phyloP scores from a whole-genome alignment of 306 rosid genomes.

The Ochetophila trinervis region DNA sequence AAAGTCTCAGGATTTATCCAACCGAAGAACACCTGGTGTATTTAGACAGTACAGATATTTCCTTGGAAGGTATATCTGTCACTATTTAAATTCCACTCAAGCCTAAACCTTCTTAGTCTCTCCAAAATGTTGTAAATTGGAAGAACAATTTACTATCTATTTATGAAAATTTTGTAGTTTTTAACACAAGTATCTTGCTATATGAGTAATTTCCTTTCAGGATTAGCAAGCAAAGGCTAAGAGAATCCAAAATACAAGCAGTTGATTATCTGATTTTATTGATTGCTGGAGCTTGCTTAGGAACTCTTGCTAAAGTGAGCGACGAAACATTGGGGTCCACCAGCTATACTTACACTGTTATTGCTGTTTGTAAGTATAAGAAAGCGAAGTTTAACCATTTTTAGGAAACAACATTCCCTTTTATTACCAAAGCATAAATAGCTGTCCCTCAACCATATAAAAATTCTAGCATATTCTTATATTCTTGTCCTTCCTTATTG shows the following conservation, averaged over 20 bases:
- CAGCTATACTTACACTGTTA: constrained; percentile 72
- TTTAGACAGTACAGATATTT: constrained; percentile 65
- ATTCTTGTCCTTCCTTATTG: too few relatives aligned
- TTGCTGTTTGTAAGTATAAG: constrained; percentile 72
- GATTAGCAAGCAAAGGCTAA: constrained; percentile 67
- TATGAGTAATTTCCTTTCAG: constrained; percentile 39
- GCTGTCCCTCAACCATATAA: too few relatives aligned
- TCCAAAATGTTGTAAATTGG: background rate
- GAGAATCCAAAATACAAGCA: constrained; percentile 60
- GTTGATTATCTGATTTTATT: constrained; percentile 67
- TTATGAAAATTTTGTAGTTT: background rate
- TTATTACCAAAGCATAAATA: too few relatives aligned
- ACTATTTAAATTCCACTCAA: constrained; percentile 11
- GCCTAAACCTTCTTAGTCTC: constrained; percentile 4
- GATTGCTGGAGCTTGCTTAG: constrained; percentile 81
- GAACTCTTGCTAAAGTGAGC: constrained; percentile 65
- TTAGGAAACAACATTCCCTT: too few relatives aligned
- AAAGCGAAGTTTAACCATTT: background rate
- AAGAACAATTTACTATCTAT: background rate
- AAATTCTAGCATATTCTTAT: too few relatives aligned
- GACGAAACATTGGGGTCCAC: constrained; percentile 66
- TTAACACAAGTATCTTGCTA: constrained; percentile 17
- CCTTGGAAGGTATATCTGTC: constrained; percentile 56
- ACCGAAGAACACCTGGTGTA: constrained; percentile 62
- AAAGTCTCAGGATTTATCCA: constrained; percentile 52